Conservation (phyloP, 1,284 basidiomycete species). For the Anthracocystis setariae region DNA sequence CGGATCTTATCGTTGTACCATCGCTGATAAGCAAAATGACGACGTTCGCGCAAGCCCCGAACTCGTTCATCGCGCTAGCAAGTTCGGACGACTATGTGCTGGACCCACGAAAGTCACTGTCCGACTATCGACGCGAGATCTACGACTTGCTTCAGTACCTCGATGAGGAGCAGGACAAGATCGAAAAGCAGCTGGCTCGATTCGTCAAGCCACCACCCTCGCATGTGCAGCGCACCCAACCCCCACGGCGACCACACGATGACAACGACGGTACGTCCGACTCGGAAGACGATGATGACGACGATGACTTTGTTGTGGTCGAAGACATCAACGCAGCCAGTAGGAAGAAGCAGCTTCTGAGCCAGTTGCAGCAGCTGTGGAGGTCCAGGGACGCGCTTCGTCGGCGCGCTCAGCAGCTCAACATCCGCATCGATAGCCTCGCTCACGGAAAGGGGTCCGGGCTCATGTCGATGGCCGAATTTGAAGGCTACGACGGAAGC, state of each 20-base stretch:
- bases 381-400: constrained; percentile 27
- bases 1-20: constrained; percentile 3
- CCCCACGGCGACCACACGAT: constrained; percentile 11
- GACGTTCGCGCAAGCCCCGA: constrained; percentile 7
- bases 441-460: constrained; percentile 27
- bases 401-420: constrained; percentile 33
- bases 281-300: constrained; percentile 33
- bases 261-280: constrained; percentile 12
- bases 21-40: constrained; percentile 10
- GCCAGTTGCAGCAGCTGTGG: constrained; percentile 47
- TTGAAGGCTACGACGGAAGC: constrained; percentile 9
- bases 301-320: constrained; percentile 43
- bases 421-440: constrained; percentile 41
- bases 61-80: not conserved
- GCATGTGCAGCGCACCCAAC: not conserved
- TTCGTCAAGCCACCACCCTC: constrained; percentile 6
- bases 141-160: constrained; percentile 46
- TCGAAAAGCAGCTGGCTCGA: constrained; percentile 33
- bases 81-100: constrained; percentile 26
- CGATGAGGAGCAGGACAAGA: constrained; percentile 48
- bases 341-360: constrained; percentile 34
- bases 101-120: constrained; percentile 38
- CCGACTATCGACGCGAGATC: constrained; percentile 49
- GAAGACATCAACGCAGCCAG: constrained; percentile 32
- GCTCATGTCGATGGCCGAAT: constrained; percentile 21